A percentile compares a stretch with the other conserved stretches of the same genome.
Evolutionary conservation across 1,139 yeast species (phyloP).

Genomic region (Saccharomyces hybrid): DNA sequence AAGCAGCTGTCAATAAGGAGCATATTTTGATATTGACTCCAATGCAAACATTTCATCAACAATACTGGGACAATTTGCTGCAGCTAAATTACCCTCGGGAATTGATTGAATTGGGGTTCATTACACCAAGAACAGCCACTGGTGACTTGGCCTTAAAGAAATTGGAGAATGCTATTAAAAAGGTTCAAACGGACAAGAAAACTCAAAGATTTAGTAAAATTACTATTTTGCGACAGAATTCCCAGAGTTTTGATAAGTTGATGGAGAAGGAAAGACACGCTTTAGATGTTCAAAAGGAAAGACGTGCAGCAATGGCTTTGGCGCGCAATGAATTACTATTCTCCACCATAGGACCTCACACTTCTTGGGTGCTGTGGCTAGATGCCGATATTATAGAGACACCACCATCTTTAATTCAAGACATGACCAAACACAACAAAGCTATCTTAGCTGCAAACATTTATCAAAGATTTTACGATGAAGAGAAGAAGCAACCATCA

Average conservation of each 20-base stretch:
- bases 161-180: conserved; percentile 69
- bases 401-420: conserved; percentile 75
- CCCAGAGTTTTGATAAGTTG: conserved; percentile 62
- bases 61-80: conserved; percentile 80
- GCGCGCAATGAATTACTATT: conserved; percentile 88
- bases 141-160: conserved; percentile 71
- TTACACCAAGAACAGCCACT: conserved; percentile 69
- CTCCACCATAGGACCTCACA: conserved; percentile 82
- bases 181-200: conserved; percentile 51
- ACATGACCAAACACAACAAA: conserved; percentile 76
- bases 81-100: conserved; percentile 75
- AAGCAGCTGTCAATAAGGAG: conserved; percentile 67
- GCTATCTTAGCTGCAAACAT: conserved; percentile 89
- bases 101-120: conserved; percentile 81
- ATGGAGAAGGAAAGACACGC: conserved; percentile 75
- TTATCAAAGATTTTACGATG: conserved; percentile 68
- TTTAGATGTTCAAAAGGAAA: conserved; percentile 72
- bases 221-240: conserved; percentile 85
- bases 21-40: conserved; percentile 82
- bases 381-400: conserved; percentile 92
- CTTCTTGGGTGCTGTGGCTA: conserved; percentile 93
- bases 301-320: conserved; percentile 85
- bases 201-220: conserved; percentile 64
- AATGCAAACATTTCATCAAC: conserved; percentile 73
- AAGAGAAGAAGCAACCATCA: conserved; percentile 46